phyloP scores from a whole-genome alignment of 306 rosid species.

The Prunus persica region DNA sequence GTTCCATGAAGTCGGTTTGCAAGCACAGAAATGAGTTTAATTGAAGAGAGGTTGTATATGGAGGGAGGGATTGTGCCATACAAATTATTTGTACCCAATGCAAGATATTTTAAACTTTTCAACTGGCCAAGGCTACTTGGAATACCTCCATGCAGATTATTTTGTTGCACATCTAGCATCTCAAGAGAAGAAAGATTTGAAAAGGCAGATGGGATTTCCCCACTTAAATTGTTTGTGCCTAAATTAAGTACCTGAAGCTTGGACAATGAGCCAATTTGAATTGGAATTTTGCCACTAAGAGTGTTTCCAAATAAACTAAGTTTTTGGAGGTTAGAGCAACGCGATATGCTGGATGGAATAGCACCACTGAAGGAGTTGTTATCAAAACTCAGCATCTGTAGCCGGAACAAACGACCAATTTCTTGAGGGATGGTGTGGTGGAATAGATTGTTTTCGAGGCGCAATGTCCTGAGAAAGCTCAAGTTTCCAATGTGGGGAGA shows the following conservation, averaged over 20 bases:
- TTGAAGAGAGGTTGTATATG: conserved; percentile 24
- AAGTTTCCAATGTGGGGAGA: conserved; percentile 26
- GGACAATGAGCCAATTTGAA: neutral
- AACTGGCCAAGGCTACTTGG: conserved; percentile 23
- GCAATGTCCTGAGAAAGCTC: conserved; percentile 15
- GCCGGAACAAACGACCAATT: conserved; percentile 19
- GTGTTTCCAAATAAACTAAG: neutral
- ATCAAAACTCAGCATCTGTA: neutral
- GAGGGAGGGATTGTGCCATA: conserved; percentile 23
- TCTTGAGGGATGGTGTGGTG: conserved; percentile 18
- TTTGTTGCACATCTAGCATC: neutral
- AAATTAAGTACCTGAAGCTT: conserved; percentile 12
- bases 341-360: conserved; percentile 14
- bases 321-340: conserved; percentile 15
- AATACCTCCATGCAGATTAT: conserved; percentile 24
- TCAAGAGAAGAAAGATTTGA: conserved; percentile 25
- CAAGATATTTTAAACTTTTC: neutral
- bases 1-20: conserved; percentile 16
- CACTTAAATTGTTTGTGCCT: neutral
- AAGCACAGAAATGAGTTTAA: neutral
- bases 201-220: conserved; percentile 22
- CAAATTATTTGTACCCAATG: conserved; percentile 8
- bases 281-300: conserved; percentile 14
- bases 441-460: conserved; percentile 24
- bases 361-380: conserved; percentile 24